Percentiles rank a stretch among this genome's conserved stretches.
Conservation (phyloP, 148 eudicot species). For the Cornus florida region DNA sequence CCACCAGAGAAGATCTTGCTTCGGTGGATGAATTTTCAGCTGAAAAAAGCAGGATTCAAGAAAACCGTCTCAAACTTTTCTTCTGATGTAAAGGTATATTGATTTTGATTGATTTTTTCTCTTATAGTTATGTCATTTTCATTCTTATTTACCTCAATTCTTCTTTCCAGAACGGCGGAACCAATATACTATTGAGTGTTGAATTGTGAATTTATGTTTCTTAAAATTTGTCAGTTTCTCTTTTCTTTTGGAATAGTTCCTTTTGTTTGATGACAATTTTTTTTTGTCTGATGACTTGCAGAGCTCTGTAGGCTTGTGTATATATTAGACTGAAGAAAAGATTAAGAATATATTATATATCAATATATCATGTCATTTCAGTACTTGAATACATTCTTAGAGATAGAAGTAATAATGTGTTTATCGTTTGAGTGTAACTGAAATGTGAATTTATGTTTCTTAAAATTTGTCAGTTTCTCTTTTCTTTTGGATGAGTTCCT, state of each 20-base stretch:
- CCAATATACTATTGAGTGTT: neutral
- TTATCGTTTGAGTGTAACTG: neutral
- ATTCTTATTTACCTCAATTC: neutral
- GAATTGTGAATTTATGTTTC: neutral
- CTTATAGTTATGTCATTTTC: neutral
- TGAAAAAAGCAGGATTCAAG: constrained; percentile 63
- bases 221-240: neutral
- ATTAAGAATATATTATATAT: neutral
- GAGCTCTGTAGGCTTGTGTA: neutral
- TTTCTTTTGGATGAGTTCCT: neutral
- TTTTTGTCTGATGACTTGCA: neutral
- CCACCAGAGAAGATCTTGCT: constrained; percentile 93
- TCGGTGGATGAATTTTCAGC: constrained; percentile 98
- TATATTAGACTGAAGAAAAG: neutral
- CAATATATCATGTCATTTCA: neutral
- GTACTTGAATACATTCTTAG: neutral
- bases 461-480: neutral
- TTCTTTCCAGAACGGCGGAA: neutral
- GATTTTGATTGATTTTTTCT: neutral
- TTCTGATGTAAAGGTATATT: constrained; percentile 83
- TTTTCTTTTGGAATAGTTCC: neutral
- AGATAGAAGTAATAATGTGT: neutral
- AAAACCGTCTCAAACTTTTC: constrained; percentile 89
- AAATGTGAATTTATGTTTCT: neutral
- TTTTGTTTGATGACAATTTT: neutral